These are phyloP conservation scores for Apiospora arundinis DNA, from an alignment of 2,329 filamentous ascomycete genomes.

Conservation along the genomic window DNA sequence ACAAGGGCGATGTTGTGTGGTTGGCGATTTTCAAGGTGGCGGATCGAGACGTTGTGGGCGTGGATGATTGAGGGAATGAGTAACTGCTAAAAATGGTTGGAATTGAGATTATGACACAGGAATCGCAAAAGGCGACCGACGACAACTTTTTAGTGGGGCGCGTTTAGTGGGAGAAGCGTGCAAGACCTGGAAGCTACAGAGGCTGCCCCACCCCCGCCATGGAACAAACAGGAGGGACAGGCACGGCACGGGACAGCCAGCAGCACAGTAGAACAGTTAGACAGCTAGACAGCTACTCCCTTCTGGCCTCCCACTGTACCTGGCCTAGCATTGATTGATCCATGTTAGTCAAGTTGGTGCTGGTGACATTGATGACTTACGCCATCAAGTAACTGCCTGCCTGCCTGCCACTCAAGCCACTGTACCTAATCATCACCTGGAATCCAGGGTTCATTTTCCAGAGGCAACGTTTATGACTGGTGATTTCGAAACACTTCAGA, in stretches of 20 bases:
- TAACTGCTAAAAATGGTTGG: not conserved
- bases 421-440: not conserved
- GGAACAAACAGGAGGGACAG: not conserved
- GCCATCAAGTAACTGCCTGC: constrained; percentile 3
- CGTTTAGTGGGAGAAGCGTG: not conserved
- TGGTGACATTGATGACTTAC: not conserved
- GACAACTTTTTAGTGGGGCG: constrained; percentile 18
- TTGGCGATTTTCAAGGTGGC: not conserved
- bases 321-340: no score
- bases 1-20: not conserved
- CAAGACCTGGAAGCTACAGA: not conserved
- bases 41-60: not conserved
- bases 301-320: no score
- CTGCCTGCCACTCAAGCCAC: not conserved
- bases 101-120: not conserved
- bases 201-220: constrained; percentile 11
- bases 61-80: not conserved
- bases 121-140: not conserved
- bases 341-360: not conserved
- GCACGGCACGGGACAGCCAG: no score
- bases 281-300: no score
- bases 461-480: not conserved
- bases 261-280: no score
- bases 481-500: not conserved
- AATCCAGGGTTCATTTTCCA: no score